These are phyloP conservation scores for Aspergillus pseudotamarii DNA, from an alignment of 2,329 filamentous ascomycete genomes.

Conservation along the genomic window DNA sequence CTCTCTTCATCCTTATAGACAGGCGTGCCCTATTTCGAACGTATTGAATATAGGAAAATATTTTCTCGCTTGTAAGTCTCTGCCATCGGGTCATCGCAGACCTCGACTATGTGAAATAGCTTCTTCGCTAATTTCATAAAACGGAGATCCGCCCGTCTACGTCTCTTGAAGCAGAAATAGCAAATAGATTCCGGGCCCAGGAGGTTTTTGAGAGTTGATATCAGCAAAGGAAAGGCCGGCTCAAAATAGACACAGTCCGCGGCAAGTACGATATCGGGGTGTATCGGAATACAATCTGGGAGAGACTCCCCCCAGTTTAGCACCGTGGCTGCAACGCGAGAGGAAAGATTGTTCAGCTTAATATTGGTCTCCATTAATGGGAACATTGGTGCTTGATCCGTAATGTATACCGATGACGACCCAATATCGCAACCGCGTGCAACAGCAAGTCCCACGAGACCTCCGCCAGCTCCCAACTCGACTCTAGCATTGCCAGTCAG, in stretches of 20 bases:
- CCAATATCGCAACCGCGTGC: conserved; percentile 59
- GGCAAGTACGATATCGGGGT: conserved; percentile 83
- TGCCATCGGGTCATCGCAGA: conserved; percentile 57
- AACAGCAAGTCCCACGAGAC: conserved; percentile 72
- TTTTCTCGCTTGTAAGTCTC: conserved; percentile 40
- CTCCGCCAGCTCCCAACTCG: conserved; percentile 89
- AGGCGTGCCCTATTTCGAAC: conserved; percentile 24
- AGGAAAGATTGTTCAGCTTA: conserved; percentile 70
- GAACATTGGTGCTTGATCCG: conserved; percentile 86
- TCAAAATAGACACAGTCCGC: conserved; percentile 98
- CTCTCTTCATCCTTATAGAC: not conserved
- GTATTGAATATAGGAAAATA: conserved; percentile 43
- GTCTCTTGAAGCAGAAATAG: conserved; percentile 94
- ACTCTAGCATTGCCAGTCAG: conserved; percentile 59
- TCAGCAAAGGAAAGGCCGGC: conserved; percentile 85
- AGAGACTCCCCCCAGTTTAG: conserved; percentile 72
- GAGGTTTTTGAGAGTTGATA: conserved; percentile 75
- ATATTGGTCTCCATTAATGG: conserved; percentile 86
- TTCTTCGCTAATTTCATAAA: conserved; percentile 74
- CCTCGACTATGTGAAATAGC: conserved; percentile 64
- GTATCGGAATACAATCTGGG: conserved; percentile 41
- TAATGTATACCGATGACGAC: conserved; percentile 67
- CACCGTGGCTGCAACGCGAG: conserved; percentile 66
- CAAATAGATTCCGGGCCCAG: conserved; percentile 67
- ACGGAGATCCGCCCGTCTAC: conserved; percentile 76